These are phyloP conservation scores for Termitomyces sp. DNA, from an alignment of 768 basidiomycete genomes.

Conservation along the genomic window DNA sequence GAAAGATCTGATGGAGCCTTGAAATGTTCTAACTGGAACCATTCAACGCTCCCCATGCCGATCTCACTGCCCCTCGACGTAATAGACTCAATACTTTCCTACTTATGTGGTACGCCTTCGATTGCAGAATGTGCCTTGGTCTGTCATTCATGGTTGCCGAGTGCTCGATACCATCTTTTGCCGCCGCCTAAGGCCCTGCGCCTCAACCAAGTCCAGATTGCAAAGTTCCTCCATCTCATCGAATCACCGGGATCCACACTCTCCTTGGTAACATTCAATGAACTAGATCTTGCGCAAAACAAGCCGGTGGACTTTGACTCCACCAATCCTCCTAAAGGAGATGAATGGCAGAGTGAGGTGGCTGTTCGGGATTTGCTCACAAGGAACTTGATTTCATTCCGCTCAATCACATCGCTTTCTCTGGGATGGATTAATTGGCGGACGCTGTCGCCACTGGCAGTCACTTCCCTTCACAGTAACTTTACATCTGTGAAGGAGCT, in stretches of 20 bases:
- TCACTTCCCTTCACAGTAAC: background rate
- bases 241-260: background rate
- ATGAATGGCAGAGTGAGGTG: too few species aligned
- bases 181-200: background rate
- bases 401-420: background rate
- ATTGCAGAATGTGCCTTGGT: background rate
- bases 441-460: background rate
- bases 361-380: background rate
- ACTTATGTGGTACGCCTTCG: background rate
- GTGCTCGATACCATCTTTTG: background rate
- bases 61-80: too few species aligned
- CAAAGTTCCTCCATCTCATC: background rate
- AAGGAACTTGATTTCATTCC: background rate
- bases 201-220: background rate
- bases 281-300: background rate
- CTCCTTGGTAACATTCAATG: background rate
- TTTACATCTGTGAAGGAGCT: background rate
- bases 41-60: too few species aligned
- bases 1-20: too few species aligned
- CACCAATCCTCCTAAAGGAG: too few species aligned
- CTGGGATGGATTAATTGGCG: background rate
- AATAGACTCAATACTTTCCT: background rate
- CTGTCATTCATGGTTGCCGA: background rate
- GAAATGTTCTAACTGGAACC: too few species aligned
- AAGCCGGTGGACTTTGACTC: too few species aligned